Base-by-base conservation (phyloP, 352 stramenopile species). In the Phytopythium litorale region DNA sequence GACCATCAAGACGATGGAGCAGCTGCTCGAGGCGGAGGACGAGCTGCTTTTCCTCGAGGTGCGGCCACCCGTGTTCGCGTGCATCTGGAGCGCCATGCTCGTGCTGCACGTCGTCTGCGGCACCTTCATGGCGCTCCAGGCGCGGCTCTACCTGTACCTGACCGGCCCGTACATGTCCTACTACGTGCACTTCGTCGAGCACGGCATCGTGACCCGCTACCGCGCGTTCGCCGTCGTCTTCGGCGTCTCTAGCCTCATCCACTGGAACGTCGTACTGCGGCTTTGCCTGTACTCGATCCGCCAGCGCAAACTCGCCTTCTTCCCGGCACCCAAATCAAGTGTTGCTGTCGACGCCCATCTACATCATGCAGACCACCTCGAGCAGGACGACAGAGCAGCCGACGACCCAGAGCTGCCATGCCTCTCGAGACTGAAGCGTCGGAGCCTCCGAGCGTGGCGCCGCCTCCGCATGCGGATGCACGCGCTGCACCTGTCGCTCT, bases 1-100 rank as follows among this genome's bases (percentile, higher is more conserved):
- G 48, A 54, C n/a, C 48, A 56, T 56, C 32, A 23, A 23, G 28
- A 56, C 30, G 11, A 18, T 1, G 13, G 30, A 56, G 30, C 28
- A 56, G 37, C 40, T 54, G 23, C 35, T 79, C 21, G 66, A 60
- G 7, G 65, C 70, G 12, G 57, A 67, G 43, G 68, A 79, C 60
- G 66, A 70, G 15, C 53, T 74, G 30, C 68, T 70, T 42, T 79
- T 79, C 63, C 63, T 69, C 30, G 71, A 76, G 55, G 71, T 70
- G 33, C 64, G 64, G 11, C 59, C 64, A 5, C 23, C 37, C 15
- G 28, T 49, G 13, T 70, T 70, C 40, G 59, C 58, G 7, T 25
- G 53, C 42, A 30, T 69, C 19, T 77, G 70, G 70, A 6, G 66
- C 25, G 49, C 58, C n/a, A 75, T 75, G 42, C 28, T 77, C n/a